A percentile compares a stretch with the other conserved stretches of the same genome.
Evolutionary conservation across 495 filamentous ascomycete genomes (phyloP).

Genomic region (Lentithecium fluviatile): DNA sequence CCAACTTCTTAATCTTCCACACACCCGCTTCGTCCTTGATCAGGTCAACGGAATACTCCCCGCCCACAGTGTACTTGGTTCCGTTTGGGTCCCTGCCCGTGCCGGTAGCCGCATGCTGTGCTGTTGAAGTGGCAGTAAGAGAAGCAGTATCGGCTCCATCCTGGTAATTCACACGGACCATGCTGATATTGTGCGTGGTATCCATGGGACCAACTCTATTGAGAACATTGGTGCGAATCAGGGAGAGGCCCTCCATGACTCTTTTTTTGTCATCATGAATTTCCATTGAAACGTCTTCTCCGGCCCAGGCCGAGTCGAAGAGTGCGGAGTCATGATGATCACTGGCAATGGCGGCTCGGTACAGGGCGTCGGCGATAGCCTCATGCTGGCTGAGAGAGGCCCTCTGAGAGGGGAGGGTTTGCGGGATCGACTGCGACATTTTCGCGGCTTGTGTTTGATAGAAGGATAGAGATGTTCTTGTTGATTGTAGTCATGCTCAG

Average conservation of each 20-base stretch:
- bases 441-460: conserved; percentile 5
- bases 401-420: conserved; percentile 6
- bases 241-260: conserved; percentile 20
- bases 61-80: conserved; percentile 24
- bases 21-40: conserved; percentile 24
- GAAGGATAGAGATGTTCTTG: not conserved
- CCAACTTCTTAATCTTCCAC: conserved; percentile 24
- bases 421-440: conserved; percentile 4
- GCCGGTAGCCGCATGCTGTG: conserved; percentile 20
- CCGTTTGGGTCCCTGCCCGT: conserved; percentile 24
- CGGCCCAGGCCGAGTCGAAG: conserved; percentile 21
- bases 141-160: conserved; percentile 23
- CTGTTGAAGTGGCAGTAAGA: conserved; percentile 24
- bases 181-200: conserved; percentile 25
- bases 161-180: conserved; percentile 25
- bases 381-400: conserved; percentile 2
- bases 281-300: conserved; percentile 24
- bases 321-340: conserved; percentile 21
- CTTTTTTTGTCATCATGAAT: conserved; percentile 22
- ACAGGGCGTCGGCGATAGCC: conserved; percentile 5
- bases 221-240: conserved; percentile 21
- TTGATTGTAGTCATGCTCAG: conserved; percentile 6
- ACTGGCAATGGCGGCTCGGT: conserved; percentile 9
- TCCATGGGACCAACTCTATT: conserved; percentile 21
- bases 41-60: conserved; percentile 25